Evolutionary conservation across 371 early-diverging fungal genomes (phyloP).

Genomic region (Mortierella sp.): DNA sequence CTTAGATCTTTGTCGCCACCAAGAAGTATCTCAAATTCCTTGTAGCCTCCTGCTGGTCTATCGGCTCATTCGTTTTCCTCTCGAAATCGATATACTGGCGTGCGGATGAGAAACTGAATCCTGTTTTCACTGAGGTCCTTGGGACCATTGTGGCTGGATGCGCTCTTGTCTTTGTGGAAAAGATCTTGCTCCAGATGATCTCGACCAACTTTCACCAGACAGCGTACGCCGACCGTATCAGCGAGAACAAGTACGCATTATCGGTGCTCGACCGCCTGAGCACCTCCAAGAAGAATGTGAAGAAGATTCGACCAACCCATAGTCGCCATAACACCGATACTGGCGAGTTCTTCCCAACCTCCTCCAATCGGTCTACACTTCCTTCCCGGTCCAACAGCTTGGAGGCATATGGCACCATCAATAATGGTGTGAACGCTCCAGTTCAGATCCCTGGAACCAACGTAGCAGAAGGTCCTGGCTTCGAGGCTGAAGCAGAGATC

Average conservation of each 20-base stretch:
- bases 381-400: constrained; percentile 43
- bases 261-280: constrained; percentile 36
- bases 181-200: constrained; percentile 43
- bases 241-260: constrained; percentile 63
- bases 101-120: constrained; percentile 21
- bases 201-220: constrained; percentile 65
- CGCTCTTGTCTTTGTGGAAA: constrained; percentile 34
- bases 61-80: constrained; percentile 45
- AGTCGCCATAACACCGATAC: constrained; percentile 35
- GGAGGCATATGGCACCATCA: constrained; percentile 8
- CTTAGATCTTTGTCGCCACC: constrained; percentile 44
- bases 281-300: constrained; percentile 36
- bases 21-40: constrained; percentile 46
- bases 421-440: not conserved
- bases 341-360: constrained; percentile 18
- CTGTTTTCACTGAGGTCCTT: constrained; percentile 36
- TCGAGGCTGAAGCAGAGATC: constrained; percentile 4
- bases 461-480: not conserved
- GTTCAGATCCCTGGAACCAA: not conserved
- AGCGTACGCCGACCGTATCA: constrained; percentile 65
- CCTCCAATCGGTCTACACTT: constrained; percentile 23
- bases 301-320: constrained; percentile 32
- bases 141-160: constrained; percentile 33
- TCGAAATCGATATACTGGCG: constrained; percentile 21
- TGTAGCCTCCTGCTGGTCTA: constrained; percentile 46